Evolutionary conservation across 805 yeast genomes (phyloP), one percentile per base, ranked within the genome.

Genomic region (Candida methanosorbosa): DNA sequence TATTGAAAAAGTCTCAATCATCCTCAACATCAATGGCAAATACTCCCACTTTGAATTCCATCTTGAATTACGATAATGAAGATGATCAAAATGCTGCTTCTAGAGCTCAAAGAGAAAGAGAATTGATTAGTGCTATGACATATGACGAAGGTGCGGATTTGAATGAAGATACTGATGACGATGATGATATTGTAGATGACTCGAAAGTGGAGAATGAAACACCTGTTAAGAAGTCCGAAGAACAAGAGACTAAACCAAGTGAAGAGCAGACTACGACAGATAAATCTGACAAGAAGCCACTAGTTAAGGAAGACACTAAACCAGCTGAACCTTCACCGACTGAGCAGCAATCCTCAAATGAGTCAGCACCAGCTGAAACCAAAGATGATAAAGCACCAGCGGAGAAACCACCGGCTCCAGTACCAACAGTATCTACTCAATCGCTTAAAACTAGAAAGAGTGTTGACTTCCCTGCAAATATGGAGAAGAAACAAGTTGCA

Each of bases 401-500:
- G 13, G 28, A 33, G 14, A 32, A 20, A 23, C 29, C 17, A 15
- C 16, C 25, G 8, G 22, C 15, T 9, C 26, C 20, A 13, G 30
- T 14, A n/a, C 31, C 23, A 13, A 14, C 5, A 23, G 5, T 14
- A 23, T 11, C 16, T 11, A 7, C 18, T 5, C 12, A 7, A n/a
- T 16, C 5, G 11, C 23, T 19, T 16, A 28, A 22, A 30, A 23
- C 18, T 15, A 15, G 27, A 16, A 30, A 17, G 12, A 21, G 27
- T 30, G 20, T 24, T 8, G 27, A 15, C 13, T 21, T 23, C 16
- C 33, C 33, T 9, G 6, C 20, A 17, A 20, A 17, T 8, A 22
- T 30, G 16, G 33, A 30, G 6, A 30, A 45, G 25, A 51, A 50
- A 23, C 57, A 54, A 33, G 43, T 37, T 18, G 64, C 70, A 4